These are phyloP conservation scores for Beauveria sp. DNA, from an alignment of 2,329 filamentous ascomycete genomes.

Conservation along the genomic window DNA sequence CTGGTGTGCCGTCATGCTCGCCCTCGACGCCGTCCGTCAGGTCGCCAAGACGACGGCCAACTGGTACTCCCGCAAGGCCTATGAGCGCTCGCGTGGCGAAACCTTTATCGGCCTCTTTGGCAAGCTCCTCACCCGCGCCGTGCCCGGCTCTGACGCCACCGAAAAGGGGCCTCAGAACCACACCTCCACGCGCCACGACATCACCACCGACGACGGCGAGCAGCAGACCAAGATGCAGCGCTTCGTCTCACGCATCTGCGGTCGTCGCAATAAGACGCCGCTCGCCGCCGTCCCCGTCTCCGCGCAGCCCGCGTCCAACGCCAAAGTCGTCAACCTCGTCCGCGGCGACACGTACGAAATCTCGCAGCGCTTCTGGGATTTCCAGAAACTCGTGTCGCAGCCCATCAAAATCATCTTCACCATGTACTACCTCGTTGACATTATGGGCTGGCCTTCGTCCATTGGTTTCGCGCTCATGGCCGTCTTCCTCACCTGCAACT, in stretches of 20 bases:
- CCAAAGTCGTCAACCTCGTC: constrained; percentile 85
- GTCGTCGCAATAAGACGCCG: constrained; percentile 15
- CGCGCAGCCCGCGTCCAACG: constrained; percentile 62
- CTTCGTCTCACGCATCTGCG: constrained; percentile 16
- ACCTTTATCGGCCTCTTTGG: constrained; percentile 31
- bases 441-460: constrained; percentile 75
- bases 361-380: constrained; percentile 82
- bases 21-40: constrained; percentile 26
- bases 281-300: constrained; percentile 25
- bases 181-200: background rate
- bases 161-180: constrained; percentile 25
- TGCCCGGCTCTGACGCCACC: constrained; percentile 30
- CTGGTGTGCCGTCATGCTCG: constrained; percentile 31
- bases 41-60: constrained; percentile 34
- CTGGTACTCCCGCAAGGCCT: constrained; percentile 79
- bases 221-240: constrained; percentile 5
- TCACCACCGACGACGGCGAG: background rate
- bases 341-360: constrained; percentile 76
- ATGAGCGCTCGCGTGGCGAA: constrained; percentile 78
- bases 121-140: constrained; percentile 35
- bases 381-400: constrained; percentile 65
- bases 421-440: constrained; percentile 52
- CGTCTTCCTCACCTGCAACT: constrained; percentile 62
- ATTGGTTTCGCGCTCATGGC: constrained; percentile 64
- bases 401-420: constrained; percentile 72